These are phyloP conservation scores for Eutypa lata DNA, from an alignment of 2,329 filamentous ascomycete species.

Conservation along the genomic window DNA sequence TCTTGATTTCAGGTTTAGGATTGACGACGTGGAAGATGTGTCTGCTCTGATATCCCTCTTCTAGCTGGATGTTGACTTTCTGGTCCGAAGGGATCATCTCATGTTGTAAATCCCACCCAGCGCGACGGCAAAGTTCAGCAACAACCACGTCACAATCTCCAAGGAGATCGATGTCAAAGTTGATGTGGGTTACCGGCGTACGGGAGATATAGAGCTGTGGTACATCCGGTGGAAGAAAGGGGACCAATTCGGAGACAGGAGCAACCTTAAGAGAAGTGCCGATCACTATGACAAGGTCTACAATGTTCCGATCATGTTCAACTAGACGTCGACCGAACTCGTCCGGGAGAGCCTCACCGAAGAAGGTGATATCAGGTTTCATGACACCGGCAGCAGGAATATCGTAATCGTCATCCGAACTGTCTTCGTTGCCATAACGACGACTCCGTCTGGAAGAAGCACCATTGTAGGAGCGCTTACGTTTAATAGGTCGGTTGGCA, in stretches of 20 bases:
- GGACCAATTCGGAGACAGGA: slow-evolving; percentile 88
- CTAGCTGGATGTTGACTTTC: slow-evolving; percentile 51
- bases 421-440: slow-evolving; percentile 45
- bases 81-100: slow-evolving; percentile 76
- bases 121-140: slow-evolving; percentile 76
- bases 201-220: slow-evolving; percentile 90
- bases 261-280: slow-evolving; percentile 95
- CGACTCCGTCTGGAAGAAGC: slow-evolving; percentile 32
- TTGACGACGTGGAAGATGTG: slow-evolving; percentile 37
- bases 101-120: slow-evolving; percentile 77
- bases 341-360: slow-evolving; percentile 84
- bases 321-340: slow-evolving; percentile 78
- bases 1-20: background rate
- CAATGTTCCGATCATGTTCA: slow-evolving; percentile 73
- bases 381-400: slow-evolving; percentile 74
- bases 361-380: slow-evolving; percentile 98
- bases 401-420: slow-evolving; percentile 55
- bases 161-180: slow-evolving; percentile 95
- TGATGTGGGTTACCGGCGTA: slow-evolving; percentile 80
- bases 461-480: slow-evolving; percentile 51
- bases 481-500: slow-evolving; percentile 46
- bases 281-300: slow-evolving; percentile 91
- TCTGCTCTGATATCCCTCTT: slow-evolving; percentile 44
- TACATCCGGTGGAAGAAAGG: slow-evolving; percentile 72
- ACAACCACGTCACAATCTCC: slow-evolving; percentile 93